A percentile compares a stretch with the other conserved stretches of the same genome.
These are phyloP conservation scores for Saccharomycopsis guyanensis DNA, from an alignment of 805 yeast genomes.

Conservation along the genomic window DNA sequence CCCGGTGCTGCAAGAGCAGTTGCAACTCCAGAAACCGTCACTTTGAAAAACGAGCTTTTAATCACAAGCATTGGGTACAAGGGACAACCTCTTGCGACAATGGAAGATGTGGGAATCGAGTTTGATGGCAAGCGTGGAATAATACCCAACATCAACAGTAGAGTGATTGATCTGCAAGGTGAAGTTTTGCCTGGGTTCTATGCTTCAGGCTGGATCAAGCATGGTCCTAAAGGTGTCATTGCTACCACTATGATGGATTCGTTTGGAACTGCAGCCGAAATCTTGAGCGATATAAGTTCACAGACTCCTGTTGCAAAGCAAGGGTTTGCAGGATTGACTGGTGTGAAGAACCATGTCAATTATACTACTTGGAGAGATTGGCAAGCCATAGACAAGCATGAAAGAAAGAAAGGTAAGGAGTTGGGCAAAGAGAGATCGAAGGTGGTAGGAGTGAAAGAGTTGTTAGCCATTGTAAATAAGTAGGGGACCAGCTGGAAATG, in stretches of 20 bases:
- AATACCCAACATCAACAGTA: constrained; percentile 31
- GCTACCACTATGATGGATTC: constrained; percentile 86
- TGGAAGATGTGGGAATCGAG: constrained; percentile 44
- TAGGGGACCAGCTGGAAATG: no score
- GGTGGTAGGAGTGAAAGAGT: constrained; percentile 37
- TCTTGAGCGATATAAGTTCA: constrained; percentile 44
- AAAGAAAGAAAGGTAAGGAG: constrained; percentile 39
- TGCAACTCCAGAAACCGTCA: constrained; percentile 24
- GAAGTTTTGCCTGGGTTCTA: constrained; percentile 44
- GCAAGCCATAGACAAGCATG: constrained; percentile 49
- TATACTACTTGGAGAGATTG: constrained; percentile 60
- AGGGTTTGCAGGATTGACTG: constrained; percentile 28
- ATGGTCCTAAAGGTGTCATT: constrained; percentile 84
- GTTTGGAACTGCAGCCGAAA: constrained; percentile 59
- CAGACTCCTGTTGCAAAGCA: constrained; percentile 20
- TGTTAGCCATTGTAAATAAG: constrained; percentile 34
- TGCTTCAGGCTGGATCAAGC: constrained; percentile 85
- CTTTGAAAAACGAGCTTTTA: constrained; percentile 51
- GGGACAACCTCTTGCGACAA: constrained; percentile 45
- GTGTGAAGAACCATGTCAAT: constrained; percentile 22
- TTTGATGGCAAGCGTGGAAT: constrained; percentile 40
- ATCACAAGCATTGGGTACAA: constrained; percentile 80
- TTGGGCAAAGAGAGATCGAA: constrained; percentile 53
- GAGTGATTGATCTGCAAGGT: constrained; percentile 2
- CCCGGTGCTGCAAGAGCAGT: constrained; percentile 24